Percentiles rank a stretch among this genome's conserved stretches.
These are phyloP conservation scores for Pyricularia sp. DNA, from an alignment of 2,329 filamentous ascomycete species.

Conservation along the genomic window DNA sequence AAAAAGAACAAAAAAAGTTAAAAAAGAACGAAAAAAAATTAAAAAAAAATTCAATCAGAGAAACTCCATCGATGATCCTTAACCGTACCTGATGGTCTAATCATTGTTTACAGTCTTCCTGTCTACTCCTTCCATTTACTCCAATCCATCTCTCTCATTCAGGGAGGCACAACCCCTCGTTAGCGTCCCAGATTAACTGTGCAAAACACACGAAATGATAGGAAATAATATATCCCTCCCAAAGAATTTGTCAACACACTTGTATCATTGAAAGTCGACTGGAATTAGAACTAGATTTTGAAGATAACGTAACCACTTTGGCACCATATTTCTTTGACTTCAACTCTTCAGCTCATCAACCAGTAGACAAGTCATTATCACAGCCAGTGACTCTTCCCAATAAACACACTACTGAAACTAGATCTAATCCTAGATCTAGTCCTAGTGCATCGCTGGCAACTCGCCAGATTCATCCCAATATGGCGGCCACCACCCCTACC, in stretches of 20 bases:
- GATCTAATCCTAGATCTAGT: too few species aligned
- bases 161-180: not conserved
- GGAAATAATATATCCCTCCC: not conserved
- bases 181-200: not conserved
- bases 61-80: not conserved
- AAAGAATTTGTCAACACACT: too few species aligned
- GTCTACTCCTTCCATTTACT: not conserved
- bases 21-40: not conserved
- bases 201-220: not conserved
- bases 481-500: not conserved
- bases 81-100: not conserved
- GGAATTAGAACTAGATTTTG: not conserved
- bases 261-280: not conserved
- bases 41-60: not conserved
- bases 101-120: not conserved
- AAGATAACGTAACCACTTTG: not conserved
- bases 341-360: not conserved
- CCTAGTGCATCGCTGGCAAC: not conserved
- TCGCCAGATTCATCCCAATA: not conserved
- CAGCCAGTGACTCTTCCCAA: not conserved
- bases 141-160: not conserved
- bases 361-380: not conserved
- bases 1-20: not conserved
- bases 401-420: too few species aligned
- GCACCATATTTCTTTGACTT: too few species aligned